Evolutionary conservation across 2,329 filamentous ascomycete species (phyloP), one percentile per base, ranked within the genome.

Genomic region (Xylaria sp.): DNA sequence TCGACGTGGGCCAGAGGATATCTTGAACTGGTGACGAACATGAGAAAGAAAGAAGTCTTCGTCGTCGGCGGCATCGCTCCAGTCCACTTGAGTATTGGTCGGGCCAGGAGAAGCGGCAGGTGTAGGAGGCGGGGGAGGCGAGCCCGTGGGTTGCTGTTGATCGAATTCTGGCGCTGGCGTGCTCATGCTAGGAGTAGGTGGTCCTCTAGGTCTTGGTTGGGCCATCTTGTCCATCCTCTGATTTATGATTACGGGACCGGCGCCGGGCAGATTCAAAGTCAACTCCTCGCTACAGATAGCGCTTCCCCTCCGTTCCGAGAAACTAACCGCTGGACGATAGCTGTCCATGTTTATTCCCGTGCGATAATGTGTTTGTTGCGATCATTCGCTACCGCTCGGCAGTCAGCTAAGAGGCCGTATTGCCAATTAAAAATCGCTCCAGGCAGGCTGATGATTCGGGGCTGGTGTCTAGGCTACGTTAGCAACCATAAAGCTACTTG

Each of bases 1-100:
- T 66, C 93, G 89, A 80, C 95, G 92, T 0, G 90, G 88, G 28
- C 91, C 88, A 67, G 90, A 91, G 80, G 94, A 90, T 64, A 91
- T 89, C 76, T 90, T 90, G 78, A 98, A 98, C 76, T 94, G 90
- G 69, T 91, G 88, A 69, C 93, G 89, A 67, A 96, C 90, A 77
- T 94, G 91, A 73, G 93, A 86, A 64, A 97, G 87, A 75, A 95
- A 93, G 72, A 91, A 89, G 78, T 97, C 93, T 79, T 98, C 93
- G 77, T 93, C 89, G 69, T 94, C 91, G 51, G 91, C 90, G 23
- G 91, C 90, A 70, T 90, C 89, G 77, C 90, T 93, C 92, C 92
- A 94, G 81, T 93, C 91, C 13, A 87, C 86, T 71, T 88, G 87
- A 69, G 83, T 83, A 73, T 89, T 85, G 6, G 87, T 86, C 7